Conservation (phyloP, 768 basidiomycete species). For the Serendipita vermifera region DNA sequence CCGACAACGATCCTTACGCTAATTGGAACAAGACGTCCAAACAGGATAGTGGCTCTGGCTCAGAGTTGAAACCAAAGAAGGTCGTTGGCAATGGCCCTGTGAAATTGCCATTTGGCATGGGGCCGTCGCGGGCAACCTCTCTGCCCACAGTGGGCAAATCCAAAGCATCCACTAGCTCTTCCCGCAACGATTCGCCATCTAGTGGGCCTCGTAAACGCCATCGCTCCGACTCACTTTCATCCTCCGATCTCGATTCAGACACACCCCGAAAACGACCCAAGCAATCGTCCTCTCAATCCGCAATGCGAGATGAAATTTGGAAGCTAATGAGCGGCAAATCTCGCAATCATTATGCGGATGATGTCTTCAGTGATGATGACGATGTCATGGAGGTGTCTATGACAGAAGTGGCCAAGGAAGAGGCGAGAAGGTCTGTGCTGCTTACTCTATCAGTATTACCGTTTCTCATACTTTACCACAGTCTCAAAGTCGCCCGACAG, state of each 20-base stretch:
- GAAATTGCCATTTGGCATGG: neutral
- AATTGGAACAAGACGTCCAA: neutral
- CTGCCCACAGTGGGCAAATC: neutral
- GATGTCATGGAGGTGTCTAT: conserved; percentile 16
- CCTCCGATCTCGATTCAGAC: neutral
- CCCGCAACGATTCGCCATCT: conserved; percentile 4
- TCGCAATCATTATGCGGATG: conserved; percentile 11
- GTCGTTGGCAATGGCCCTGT: neutral
- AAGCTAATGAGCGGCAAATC: conserved; percentile 9
- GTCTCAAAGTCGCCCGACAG: conserved; percentile 12
- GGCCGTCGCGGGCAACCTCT: neutral
- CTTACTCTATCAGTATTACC: neutral
- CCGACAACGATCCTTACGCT: no score
- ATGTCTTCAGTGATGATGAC: conserved; percentile 14
- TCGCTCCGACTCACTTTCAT: conserved; percentile 1
- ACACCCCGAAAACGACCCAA: neutral
- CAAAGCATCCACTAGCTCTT: neutral
- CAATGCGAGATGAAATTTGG: neutral
- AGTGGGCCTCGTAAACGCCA: conserved; percentile 4
- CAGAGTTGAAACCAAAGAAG: neutral
- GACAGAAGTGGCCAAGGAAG: conserved; percentile 13
- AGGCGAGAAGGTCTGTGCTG: conserved; percentile 13
- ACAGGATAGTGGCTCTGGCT: neutral
- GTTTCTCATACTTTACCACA: neutral
- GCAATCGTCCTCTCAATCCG: neutral